Evolutionary conservation across 257 asterid species (phyloP).

Genomic region (Striga asiatica): DNA sequence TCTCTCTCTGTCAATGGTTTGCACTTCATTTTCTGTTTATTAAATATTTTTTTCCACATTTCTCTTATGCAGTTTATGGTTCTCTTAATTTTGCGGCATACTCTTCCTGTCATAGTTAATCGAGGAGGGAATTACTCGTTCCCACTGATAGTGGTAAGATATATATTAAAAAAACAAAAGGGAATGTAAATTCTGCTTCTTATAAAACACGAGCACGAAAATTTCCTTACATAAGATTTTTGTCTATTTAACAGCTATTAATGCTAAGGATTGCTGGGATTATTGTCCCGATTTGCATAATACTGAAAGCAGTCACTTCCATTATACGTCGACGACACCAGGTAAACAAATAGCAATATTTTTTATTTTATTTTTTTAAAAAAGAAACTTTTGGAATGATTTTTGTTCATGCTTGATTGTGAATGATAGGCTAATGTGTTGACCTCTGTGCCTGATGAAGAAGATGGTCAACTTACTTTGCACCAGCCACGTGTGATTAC

Average conservation of each 20-base stretch:
- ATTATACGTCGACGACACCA: constrained; percentile 40
- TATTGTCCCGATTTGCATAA: constrained; percentile 69
- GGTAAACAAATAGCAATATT: too few species aligned
- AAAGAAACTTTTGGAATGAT: neutral
- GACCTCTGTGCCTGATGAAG: constrained; percentile 40
- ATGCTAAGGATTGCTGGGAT: constrained; percentile 64
- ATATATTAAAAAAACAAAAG: neutral
- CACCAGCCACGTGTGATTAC: constrained; percentile 20
- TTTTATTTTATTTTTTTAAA: neutral
- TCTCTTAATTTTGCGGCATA: constrained; percentile 71
- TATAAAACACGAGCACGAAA: neutral
- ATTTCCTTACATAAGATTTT: constrained; percentile 8
- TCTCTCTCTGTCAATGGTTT: neutral
- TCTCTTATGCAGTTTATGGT: constrained; percentile 72
- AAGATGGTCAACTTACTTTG: constrained; percentile 25
- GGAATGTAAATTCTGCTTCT: neutral
- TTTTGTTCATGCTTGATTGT: neutral
- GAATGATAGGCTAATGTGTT: constrained; percentile 30
- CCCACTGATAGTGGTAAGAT: constrained; percentile 68
- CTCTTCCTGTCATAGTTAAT: constrained; percentile 60
- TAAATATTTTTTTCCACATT: neutral
- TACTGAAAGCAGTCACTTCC: constrained; percentile 63
- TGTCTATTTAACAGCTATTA: constrained; percentile 39
- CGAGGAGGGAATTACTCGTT: constrained; percentile 59
- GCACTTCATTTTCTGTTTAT: neutral